Evolutionary conservation across 2,329 filamentous ascomycete genomes (phyloP), one percentile per base, ranked within the genome.

Genomic region (Colletotrichum trifolii): DNA sequence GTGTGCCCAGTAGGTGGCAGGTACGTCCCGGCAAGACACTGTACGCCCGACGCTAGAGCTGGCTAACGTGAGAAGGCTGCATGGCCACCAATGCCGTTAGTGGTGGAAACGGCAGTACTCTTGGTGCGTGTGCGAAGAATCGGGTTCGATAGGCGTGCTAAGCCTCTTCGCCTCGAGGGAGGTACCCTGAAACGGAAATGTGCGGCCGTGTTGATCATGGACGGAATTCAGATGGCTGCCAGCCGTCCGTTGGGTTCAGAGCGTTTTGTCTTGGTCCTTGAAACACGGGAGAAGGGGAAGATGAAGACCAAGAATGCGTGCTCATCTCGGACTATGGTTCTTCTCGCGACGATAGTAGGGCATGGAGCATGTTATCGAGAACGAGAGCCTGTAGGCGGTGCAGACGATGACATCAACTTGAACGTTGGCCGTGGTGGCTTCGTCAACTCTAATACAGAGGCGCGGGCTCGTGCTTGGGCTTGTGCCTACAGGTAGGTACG

Each of bases 261-360:
- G 63, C 63, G 58, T 66, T 62, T 66, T 66, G 63, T 56, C 58
- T 66, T 66, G 58, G 63, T 47, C 46, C 40, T 57, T 66, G 58
- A 63, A 66, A 63, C 58, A 48, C 42, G 36, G 42, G 34, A 64
- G 58, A 17, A 56, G 52, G 52, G 35, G 40, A 56, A 49, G 42
- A 38, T 15, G 48, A 3, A 25, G 15, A 17, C 8, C 9, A 9
- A 6, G 38, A 9, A 40, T n/a, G 45, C 43, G 17, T 25, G 25
- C 25, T 25, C 25, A 25, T 25, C 25, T 25, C 25, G 25, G 25
- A 25, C 25, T 25, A 5, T 25, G 25, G 4, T 4, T 25, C 25
- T 25, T 25, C 4, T 25, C 25, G 25, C 25, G 25, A 25, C 25
- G 39, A 4, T 6, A 15, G 7, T 17, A 17, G n/a, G 15, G 10